Evolutionary conservation across 2,329 filamentous ascomycete species (phyloP), one percentile per base, ranked within the genome.

Genomic region (Grosmannia serpens): DNA sequence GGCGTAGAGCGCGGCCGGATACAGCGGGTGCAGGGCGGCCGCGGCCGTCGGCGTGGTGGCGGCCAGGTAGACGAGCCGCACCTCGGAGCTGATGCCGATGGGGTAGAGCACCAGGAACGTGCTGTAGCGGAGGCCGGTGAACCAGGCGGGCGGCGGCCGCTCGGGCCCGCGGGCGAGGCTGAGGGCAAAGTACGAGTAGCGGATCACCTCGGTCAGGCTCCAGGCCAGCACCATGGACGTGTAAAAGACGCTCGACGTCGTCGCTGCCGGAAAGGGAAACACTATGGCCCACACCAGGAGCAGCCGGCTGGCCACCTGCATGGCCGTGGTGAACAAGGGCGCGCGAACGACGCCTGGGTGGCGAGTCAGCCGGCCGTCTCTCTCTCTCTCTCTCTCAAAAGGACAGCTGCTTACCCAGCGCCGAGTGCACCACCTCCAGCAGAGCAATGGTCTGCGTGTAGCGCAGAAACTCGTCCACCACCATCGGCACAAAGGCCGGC

Each of bases 21-120:
- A 67, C 72, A 73, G 62, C 69, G 75, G 67, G 73, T 75, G 64
- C 71, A 75, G 63, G 66, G 74, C 54, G 8, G 64, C 67, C 1
- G 84, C 85, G 3, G 64, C 68, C 1, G 83, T 83, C 2, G 87
- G 85, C 15, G 73, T 77, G 54, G 87, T 80, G 1, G 67, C 61
- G 5, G 89, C 85, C 59, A 79, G 76, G 69, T 84, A 89, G 56
- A 97, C 85, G 67, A 96, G 79, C 72, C 81, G 83, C 67, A 87
- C 89, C 79, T 99, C 94, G 74, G 88, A 94, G 47, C 81, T 78
- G 68, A 97, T 96, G 49, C 94, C 94, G 60, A 97, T 70, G 1
- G 94, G 94, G 73, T 99, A 99, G 26, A 99, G 81, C 44, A 96
- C 75, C 67, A 89, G 90, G 74, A 99, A 99, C 9, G 89, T 91